Evolutionary conservation across 495 filamentous ascomycete species (phyloP), one percentile per base, ranked within the genome.

Genomic region (Hyphodiscus hymeniophilus): DNA sequence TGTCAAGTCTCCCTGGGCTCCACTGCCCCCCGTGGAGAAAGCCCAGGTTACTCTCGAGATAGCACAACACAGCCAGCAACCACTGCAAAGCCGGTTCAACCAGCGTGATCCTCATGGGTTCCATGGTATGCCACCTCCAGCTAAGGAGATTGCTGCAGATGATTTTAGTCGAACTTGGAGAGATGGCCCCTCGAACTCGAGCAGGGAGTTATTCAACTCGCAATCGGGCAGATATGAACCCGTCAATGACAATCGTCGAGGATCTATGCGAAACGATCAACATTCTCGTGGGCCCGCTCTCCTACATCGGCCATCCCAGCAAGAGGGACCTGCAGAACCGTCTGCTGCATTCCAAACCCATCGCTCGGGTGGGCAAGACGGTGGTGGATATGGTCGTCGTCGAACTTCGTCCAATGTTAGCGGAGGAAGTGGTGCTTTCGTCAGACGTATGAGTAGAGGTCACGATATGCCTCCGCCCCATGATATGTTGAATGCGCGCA

Each of bases 321-420:
- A 73, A 38, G 67, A 72, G 44, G 82, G 79, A 5, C 87, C 86
- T n/a, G 85, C 87, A 32, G 94, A 98, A 55, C 88, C 89, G 12
- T 94, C 91, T 38, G 73, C 89, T 22, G 86, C 89, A n/a, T 94
- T 94, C 57, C 91, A 95, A 57, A 88, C 84, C 7, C 79, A 81
- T 50, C 76, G 88, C 38, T 75, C 75, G 11, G 80, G 74, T 54
- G 76, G 76, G 28, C 81, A 81, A 42, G 85, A 90, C 48, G n/a
- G n/a, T 28, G 76, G 69, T 12, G 72, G 80, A 3, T 95, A 87
- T 74, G 77, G 74, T 22, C 80, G 89, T 47, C 80, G 88, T 38
- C 82, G 94, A 38, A 83, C 84, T 42, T 96, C 91, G n/a, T 95
- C 91, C 1, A 95, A 89, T 59, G 85, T 95, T 23, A 96, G 91